A percentile compares a stretch with the other conserved stretches of the same genome.
Conservation (phyloP, 2,329 filamentous ascomycete species). For the Chalaropsis thielavioides region DNA sequence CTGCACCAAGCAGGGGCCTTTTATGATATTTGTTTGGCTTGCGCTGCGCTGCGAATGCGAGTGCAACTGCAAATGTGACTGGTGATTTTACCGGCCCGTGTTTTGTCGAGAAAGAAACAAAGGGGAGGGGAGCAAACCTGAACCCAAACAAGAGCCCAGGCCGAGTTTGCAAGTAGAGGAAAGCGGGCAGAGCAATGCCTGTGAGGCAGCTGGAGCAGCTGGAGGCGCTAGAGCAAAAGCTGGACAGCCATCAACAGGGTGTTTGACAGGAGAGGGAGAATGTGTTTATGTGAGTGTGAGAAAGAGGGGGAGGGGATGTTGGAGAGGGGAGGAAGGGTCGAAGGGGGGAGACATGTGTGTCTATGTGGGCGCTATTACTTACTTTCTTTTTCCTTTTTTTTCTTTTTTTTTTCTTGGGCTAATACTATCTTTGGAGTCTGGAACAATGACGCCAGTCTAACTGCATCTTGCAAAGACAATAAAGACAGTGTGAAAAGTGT, state of each 20-base stretch:
- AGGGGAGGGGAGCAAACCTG: too few species aligned
- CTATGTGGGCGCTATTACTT: too few species aligned
- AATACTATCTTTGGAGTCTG: too few species aligned
- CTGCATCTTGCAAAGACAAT: background rate
- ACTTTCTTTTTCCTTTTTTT: background rate
- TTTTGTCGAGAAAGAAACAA: too few species aligned
- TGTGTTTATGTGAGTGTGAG: background rate
- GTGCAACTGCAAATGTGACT: too few species aligned
- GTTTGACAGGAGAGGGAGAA: background rate
- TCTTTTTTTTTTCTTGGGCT: background rate
- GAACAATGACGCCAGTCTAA: background rate
- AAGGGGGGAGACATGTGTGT: too few species aligned
- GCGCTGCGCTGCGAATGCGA: too few species aligned
- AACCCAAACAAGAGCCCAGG: too few species aligned
- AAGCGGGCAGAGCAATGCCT: background rate
- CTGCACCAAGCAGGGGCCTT: too few species aligned
- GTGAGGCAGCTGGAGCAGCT: background rate
- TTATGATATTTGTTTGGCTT: too few species aligned
- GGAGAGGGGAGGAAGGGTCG: background rate
- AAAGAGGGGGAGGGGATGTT: background rate
- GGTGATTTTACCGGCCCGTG: too few species aligned
- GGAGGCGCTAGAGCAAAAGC: background rate
- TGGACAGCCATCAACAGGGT: background rate
- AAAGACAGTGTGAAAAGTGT: background rate
- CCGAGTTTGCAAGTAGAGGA: background rate